Evolutionary conservation across 2,329 filamentous ascomycete genomes (phyloP).

Genomic region (Sporothrix luriei): DNA sequence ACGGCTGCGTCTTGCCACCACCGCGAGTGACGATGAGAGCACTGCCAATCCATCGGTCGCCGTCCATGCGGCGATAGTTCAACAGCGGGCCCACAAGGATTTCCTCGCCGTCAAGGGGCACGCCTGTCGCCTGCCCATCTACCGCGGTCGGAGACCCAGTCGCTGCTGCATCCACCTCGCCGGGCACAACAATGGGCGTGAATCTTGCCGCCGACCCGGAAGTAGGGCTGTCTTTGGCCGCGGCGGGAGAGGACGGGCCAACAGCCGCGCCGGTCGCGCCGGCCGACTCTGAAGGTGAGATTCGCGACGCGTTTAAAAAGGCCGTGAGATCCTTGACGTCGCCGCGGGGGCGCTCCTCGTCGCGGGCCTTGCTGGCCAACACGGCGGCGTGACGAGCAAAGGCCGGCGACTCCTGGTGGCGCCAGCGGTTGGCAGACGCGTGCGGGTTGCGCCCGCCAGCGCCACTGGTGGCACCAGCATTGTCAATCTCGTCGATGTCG

Average conservation of each 20-base stretch:
- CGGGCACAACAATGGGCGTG: slow-evolving; percentile 33
- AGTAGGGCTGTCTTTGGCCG: slow-evolving; percentile 17
- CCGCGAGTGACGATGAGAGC: slow-evolving; percentile 80
- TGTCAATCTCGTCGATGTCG: slow-evolving; percentile 33
- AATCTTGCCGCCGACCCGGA: slow-evolving; percentile 18
- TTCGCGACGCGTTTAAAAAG: slow-evolving; percentile 59
- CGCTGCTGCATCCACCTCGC: slow-evolving; percentile 6
- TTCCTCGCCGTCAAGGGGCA: slow-evolving; percentile 54
- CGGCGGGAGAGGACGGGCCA: slow-evolving; percentile 3
- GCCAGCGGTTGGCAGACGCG: slow-evolving; percentile 50
- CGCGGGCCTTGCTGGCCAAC: slow-evolving; percentile 43
- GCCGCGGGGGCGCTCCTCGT: slow-evolving; percentile 47
- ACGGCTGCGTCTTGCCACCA: slow-evolving; percentile 61
- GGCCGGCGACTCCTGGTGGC: slow-evolving; percentile 64
- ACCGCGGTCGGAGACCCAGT: background rate
- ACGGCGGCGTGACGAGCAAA: slow-evolving; percentile 54
- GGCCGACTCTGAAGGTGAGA: slow-evolving; percentile 47
- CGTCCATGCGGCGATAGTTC: slow-evolving; percentile 76
- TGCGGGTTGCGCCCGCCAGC: slow-evolving; percentile 32
- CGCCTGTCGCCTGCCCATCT: slow-evolving; percentile 15
- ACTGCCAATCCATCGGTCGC: slow-evolving; percentile 75
- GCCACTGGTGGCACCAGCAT: slow-evolving; percentile 37
- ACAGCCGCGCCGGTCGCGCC: slow-evolving; percentile 35
- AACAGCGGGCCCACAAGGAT: slow-evolving; percentile 73
- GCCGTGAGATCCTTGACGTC: slow-evolving; percentile 56